phyloP scores from a whole-genome alignment of 2,329 filamentous ascomycete genomes.

The Cladophialophora chaetospira region DNA sequence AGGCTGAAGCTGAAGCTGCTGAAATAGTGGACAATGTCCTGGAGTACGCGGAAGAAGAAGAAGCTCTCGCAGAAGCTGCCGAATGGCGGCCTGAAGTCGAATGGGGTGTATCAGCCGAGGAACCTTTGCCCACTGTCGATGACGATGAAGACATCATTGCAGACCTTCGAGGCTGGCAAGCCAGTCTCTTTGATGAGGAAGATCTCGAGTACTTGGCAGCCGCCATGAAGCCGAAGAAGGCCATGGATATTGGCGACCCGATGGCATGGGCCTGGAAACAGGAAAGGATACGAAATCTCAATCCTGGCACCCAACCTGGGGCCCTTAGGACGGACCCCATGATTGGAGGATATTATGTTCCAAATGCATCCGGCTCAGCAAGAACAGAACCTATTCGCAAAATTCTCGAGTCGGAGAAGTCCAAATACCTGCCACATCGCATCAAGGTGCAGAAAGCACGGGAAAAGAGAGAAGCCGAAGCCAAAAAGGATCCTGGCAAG shows the following conservation, averaged over 20 bases:
- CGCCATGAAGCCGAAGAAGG: slow-evolving; percentile 50
- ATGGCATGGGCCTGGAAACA: slow-evolving; percentile 71
- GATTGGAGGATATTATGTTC: slow-evolving; percentile 74
- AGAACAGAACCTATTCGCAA: slow-evolving; percentile 92
- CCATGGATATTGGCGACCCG: slow-evolving; percentile 58
- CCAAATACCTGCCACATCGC: slow-evolving; percentile 94
- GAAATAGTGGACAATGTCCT: slow-evolving; percentile 39
- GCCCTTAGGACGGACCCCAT: slow-evolving; percentile 29
- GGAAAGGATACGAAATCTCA: slow-evolving; percentile 70
- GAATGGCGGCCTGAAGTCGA: slow-evolving; percentile 52
- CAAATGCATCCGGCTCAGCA: slow-evolving; percentile 80
- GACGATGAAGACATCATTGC: slow-evolving; percentile 65
- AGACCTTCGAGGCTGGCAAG: slow-evolving; percentile 71
- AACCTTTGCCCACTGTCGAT: slow-evolving; percentile 65
- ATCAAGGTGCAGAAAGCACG: slow-evolving; percentile 92
- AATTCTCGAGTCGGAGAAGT: slow-evolving; percentile 96
- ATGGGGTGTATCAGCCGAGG: slow-evolving; percentile 61
- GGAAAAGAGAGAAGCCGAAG: slow-evolving; percentile 81
- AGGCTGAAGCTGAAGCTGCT: slow-evolving; percentile 51
- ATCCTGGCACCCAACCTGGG: slow-evolving; percentile 53
- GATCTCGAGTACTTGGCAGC: slow-evolving; percentile 58
- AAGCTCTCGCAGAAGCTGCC: slow-evolving; percentile 37
- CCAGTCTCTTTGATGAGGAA: slow-evolving; percentile 68
- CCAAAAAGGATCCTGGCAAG: slow-evolving; percentile 66
- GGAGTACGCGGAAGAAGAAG: slow-evolving; percentile 36